Conservation (phyloP, 805 yeast genomes). For the Starmerella bombicola region DNA sequence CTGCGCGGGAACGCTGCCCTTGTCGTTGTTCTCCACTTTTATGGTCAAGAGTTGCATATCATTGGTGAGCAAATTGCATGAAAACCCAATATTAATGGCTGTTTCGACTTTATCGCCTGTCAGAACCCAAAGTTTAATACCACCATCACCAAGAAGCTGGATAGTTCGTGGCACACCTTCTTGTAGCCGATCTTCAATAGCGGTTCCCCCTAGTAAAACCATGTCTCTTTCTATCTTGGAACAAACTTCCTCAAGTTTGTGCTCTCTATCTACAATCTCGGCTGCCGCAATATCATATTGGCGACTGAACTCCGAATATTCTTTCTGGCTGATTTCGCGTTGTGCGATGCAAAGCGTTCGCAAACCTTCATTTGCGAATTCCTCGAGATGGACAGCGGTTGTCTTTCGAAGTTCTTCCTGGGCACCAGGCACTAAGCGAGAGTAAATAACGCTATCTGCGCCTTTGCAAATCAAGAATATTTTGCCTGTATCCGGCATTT, state of each 20-base stretch:
- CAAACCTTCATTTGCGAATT: slow-evolving; percentile 67
- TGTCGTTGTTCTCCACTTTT: slow-evolving; percentile 26
- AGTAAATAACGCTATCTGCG: slow-evolving; percentile 67
- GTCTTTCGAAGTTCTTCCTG: slow-evolving; percentile 40
- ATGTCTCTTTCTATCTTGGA: slow-evolving; percentile 50
- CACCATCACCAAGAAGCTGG: slow-evolving; percentile 55
- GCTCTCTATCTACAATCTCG: slow-evolving; percentile 51
- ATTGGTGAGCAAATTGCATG: slow-evolving; percentile 60
- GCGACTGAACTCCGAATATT: slow-evolving; percentile 43
- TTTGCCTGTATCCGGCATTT: slow-evolving; percentile 26
- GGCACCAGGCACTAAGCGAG: slow-evolving; percentile 32
- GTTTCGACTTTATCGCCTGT: slow-evolving; percentile 81
- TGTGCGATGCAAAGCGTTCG: slow-evolving; percentile 68
- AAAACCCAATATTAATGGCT: slow-evolving; percentile 78
- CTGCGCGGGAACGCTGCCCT: slow-evolving; percentile 24
- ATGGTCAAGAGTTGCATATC: slow-evolving; percentile 60
- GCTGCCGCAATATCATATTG: slow-evolving; percentile 48
- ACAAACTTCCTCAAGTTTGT: slow-evolving; percentile 43
- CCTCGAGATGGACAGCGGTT: slow-evolving; percentile 60
- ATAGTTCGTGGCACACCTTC: slow-evolving; percentile 72
- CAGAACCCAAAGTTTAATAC: slow-evolving; percentile 71
- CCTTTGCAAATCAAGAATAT: slow-evolving; percentile 54
- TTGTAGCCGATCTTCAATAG: slow-evolving; percentile 69
- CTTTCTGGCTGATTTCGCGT: slow-evolving; percentile 37
- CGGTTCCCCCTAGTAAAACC: slow-evolving; percentile 62